phyloP scores from a whole-genome alignment of 140 eudicot species.

The Anethum foeniculum region DNA sequence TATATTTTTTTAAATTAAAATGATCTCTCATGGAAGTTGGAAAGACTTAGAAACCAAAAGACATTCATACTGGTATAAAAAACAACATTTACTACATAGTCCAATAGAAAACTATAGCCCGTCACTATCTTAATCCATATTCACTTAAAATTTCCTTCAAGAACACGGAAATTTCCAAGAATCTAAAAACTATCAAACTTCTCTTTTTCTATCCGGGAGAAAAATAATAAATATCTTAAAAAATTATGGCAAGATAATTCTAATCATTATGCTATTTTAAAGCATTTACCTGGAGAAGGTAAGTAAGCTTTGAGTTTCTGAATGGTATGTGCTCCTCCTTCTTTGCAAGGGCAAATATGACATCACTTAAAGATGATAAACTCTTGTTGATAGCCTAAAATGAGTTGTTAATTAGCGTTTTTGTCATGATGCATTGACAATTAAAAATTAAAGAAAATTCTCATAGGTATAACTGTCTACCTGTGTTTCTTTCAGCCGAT shows the following conservation, averaged over 20 bases:
- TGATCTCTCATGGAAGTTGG: not conserved
- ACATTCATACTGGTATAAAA: not conserved
- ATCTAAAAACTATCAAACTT: not conserved
- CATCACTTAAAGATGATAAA: conserved; percentile 83
- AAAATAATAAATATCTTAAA: not conserved
- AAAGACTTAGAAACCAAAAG: not conserved
- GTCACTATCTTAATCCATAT: not conserved
- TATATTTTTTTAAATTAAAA: not conserved
- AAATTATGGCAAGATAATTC: not conserved
- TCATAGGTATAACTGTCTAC: conserved; percentile 23
- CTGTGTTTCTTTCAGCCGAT: conserved; percentile 93
- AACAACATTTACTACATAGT: not conserved
- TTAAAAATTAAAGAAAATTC: not conserved
- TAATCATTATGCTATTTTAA: not conserved
- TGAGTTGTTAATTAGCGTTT: not conserved
- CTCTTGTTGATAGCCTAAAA: conserved; percentile 86
- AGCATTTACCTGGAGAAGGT: conserved; percentile 80
- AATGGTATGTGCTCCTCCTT: conserved; percentile 88
- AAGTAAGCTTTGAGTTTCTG: conserved; percentile 89
- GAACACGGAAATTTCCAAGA: not conserved
- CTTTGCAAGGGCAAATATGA: conserved; percentile 82
- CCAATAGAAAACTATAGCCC: not conserved
- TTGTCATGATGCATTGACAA: not conserved
- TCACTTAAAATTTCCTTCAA: not conserved
- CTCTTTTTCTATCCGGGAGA: not conserved